These are phyloP conservation scores for Pyricularia grisea DNA, from an alignment of 2,329 filamentous ascomycete genomes.

Conservation along the genomic window DNA sequence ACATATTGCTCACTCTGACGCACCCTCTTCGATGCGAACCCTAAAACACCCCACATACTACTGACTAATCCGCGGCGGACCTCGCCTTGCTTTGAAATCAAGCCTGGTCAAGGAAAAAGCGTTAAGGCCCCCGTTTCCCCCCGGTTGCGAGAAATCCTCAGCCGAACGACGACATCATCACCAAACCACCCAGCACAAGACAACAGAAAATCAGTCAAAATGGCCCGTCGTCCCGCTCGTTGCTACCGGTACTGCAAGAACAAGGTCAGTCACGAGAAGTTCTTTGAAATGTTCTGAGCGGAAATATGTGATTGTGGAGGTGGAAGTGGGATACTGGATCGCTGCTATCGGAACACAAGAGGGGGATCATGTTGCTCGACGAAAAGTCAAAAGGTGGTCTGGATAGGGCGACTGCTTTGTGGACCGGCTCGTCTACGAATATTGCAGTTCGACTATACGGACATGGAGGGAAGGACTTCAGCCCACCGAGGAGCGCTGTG, in stretches of 20 bases:
- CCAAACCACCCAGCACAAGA: conserved; percentile 17
- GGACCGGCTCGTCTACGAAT: background rate
- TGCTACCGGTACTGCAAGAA: conserved; percentile 99
- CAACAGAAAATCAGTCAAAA: conserved; percentile 63
- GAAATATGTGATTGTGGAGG: background rate
- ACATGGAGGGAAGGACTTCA: conserved; percentile 3
- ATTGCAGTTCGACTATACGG: background rate
- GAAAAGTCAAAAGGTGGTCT: background rate
- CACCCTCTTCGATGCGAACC: conserved; percentile 5
- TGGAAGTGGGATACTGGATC: background rate
- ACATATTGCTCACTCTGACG: background rate
- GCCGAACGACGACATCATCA: conserved; percentile 16
- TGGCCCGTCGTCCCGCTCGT: conserved; percentile 98
- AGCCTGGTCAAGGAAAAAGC: conserved; percentile 19
- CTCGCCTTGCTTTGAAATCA: conserved; percentile 48
- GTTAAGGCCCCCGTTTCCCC: conserved; percentile 14
- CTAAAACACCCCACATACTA: background rate
- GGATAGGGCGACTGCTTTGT: conserved; percentile 11
- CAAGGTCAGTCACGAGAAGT: conserved; percentile 60
- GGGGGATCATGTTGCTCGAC: background rate
- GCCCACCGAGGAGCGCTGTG: background rate
- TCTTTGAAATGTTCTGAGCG: background rate
- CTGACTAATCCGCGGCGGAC: background rate
- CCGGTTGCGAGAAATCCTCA: background rate
- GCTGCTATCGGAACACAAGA: background rate